Evolutionary conservation across 2,329 filamentous ascomycete species (phyloP).

Genomic region (Venturiaceae sp.): DNA sequence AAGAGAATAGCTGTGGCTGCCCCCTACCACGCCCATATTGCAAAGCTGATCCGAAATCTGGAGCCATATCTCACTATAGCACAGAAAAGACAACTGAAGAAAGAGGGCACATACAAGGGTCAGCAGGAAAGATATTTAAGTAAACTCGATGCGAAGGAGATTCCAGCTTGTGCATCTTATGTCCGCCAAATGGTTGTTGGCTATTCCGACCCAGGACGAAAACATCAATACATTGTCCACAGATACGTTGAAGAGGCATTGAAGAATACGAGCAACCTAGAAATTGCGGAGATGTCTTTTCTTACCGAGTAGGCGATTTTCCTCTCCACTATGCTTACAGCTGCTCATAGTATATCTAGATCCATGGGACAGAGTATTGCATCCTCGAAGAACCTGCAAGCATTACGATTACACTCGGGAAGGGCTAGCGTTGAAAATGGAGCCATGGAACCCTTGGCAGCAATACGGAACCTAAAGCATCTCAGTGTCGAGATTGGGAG

Average conservation of each 20-base stretch:
- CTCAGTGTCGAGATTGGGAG: not conserved
- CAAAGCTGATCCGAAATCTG: not conserved
- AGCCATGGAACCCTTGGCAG: not conserved
- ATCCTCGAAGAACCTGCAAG: not conserved
- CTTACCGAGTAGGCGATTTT: not conserved
- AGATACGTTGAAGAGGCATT: conserved; percentile 5
- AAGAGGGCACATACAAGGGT: conserved; percentile 3
- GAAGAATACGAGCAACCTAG: not conserved
- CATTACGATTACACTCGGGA: not conserved
- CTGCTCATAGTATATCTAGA: not conserved
- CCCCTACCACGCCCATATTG: not conserved
- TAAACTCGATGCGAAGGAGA: not conserved
- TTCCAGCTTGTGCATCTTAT: not conserved
- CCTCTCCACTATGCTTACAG: not conserved
- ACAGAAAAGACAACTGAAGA: conserved; percentile 2
- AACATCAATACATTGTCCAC: conserved; percentile 3
- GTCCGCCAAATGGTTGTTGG: not conserved
- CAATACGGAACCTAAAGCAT: not conserved
- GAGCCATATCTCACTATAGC: conserved; percentile 2
- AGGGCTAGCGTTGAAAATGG: not conserved
- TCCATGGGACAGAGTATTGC: not conserved
- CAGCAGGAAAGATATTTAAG: conserved; percentile 1
- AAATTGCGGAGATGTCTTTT: not conserved
- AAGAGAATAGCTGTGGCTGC: conserved; percentile 1
- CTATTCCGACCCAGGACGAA: not conserved